These are phyloP conservation scores for Schizosaccharomyces cryophilus DNA, from an alignment of 805 yeast species.

Conservation along the genomic window DNA sequence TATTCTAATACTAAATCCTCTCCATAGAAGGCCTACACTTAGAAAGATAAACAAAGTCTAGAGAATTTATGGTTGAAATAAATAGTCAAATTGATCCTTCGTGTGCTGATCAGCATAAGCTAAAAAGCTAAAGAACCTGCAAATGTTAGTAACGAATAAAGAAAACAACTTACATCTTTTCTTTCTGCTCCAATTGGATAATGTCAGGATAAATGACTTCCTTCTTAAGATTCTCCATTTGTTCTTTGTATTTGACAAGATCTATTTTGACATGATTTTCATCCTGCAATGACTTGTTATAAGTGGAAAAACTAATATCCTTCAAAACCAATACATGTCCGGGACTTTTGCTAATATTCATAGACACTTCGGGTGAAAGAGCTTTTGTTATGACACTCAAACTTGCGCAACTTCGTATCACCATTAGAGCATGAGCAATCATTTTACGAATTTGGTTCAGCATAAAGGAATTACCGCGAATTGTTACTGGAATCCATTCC, in stretches of 20 bases:
- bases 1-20: no score
- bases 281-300: conserved; percentile 42
- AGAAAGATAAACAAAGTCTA: no score
- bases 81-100: neutral
- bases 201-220: conserved; percentile 77
- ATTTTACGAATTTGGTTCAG: conserved; percentile 92
- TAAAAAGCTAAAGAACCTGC: neutral
- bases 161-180: conserved; percentile 22
- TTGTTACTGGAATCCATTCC: conserved; percentile 87
- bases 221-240: conserved; percentile 70
- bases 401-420: conserved; percentile 72
- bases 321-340: conserved; percentile 79
- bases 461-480: conserved; percentile 97
- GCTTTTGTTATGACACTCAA: conserved; percentile 48
- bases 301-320: conserved; percentile 71
- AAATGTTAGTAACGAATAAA: neutral
- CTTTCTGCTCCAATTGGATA: conserved; percentile 69
- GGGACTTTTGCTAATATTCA: conserved; percentile 92
- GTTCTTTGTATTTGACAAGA: conserved; percentile 36
- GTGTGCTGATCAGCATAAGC: neutral
- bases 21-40: no score
- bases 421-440: conserved; percentile 83
- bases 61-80: neutral
- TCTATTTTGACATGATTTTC: conserved; percentile 57
- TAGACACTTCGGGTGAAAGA: conserved; percentile 39